These are phyloP conservation scores for Curvularia hawaiiensis DNA, from an alignment of 2,329 filamentous ascomycete species.

Conservation along the genomic window DNA sequence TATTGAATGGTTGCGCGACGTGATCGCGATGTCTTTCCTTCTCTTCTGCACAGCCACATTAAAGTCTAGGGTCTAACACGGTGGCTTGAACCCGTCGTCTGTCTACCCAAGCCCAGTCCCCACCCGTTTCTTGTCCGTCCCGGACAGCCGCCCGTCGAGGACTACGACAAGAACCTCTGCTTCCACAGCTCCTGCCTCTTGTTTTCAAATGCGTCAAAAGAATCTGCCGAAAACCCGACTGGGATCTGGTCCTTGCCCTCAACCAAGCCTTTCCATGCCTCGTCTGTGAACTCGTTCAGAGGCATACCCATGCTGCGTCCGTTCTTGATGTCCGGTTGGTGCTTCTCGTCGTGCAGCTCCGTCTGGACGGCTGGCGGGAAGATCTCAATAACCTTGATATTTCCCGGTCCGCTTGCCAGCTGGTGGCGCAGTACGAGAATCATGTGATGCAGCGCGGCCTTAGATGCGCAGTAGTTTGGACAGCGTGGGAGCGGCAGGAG, in stretches of 20 bases:
- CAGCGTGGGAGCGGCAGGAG: conserved; percentile 55
- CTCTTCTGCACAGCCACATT: neutral
- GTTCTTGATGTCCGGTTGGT: conserved; percentile 59
- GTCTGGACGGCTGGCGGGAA: conserved; percentile 63
- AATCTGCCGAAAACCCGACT: conserved; percentile 51
- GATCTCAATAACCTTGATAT: conserved; percentile 61
- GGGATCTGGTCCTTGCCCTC: conserved; percentile 59
- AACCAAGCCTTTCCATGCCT: conserved; percentile 54
- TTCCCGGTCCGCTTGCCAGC: conserved; percentile 51
- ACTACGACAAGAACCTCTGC: conserved; percentile 16
- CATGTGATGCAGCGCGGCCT: conserved; percentile 62
- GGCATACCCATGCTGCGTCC: conserved; percentile 60
- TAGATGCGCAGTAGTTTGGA: conserved; percentile 61
- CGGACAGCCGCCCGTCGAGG: no score
- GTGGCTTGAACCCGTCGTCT: neutral
- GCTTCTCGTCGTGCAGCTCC: conserved; percentile 60
- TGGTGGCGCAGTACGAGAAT: conserved; percentile 59
- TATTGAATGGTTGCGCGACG: neutral
- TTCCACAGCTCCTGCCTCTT: conserved; percentile 52
- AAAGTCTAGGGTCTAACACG: neutral
- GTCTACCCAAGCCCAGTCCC: neutral
- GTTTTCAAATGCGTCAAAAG: conserved; percentile 55
- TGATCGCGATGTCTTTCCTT: neutral
- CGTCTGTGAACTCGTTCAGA: conserved; percentile 57
- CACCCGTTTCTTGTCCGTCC: neutral